Conservation (phyloP, 192 early-diverging fungal species). For the Cetraspora pellucida region DNA sequence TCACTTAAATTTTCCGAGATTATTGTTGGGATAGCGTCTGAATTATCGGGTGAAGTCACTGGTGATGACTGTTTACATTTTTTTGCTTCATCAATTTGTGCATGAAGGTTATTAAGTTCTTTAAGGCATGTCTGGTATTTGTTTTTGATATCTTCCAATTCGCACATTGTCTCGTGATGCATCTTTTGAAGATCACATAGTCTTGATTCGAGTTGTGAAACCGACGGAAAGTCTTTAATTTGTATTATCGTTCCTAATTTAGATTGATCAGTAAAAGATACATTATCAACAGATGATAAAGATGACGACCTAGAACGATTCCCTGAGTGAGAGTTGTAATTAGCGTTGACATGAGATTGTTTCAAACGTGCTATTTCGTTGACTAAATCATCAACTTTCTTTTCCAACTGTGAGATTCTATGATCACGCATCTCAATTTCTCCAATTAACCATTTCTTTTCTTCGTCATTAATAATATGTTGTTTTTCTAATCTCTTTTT, state of each 20-base stretch:
- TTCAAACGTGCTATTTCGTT: background rate
- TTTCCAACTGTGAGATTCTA: conserved; percentile 4
- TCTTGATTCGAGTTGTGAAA: conserved; percentile 13
- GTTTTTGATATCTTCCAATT: conserved; percentile 18
- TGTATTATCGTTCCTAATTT: background rate
- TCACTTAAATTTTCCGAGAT: background rate
- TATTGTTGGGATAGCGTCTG: background rate
- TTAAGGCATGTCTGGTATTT: conserved; percentile 25
- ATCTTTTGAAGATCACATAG: conserved; percentile 19
- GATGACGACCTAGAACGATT: background rate
- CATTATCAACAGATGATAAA: background rate
- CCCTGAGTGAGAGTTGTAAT: background rate
- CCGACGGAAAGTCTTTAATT: background rate
- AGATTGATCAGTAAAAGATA: conserved; percentile 5
- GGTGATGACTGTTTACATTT: background rate
- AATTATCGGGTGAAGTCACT: background rate
- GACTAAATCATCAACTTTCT: conserved; percentile 17
- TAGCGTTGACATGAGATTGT: background rate
- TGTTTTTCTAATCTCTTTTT: conserved; percentile 4
- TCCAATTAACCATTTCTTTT: background rate
- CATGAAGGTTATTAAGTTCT: conserved; percentile 20
- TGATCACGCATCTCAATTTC: background rate
- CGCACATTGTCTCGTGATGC: background rate
- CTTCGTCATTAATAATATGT: background rate
- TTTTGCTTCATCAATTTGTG: background rate